Evolutionary conservation across 345 rosid species (phyloP).

Genomic region (Gossypium bickii): DNA sequence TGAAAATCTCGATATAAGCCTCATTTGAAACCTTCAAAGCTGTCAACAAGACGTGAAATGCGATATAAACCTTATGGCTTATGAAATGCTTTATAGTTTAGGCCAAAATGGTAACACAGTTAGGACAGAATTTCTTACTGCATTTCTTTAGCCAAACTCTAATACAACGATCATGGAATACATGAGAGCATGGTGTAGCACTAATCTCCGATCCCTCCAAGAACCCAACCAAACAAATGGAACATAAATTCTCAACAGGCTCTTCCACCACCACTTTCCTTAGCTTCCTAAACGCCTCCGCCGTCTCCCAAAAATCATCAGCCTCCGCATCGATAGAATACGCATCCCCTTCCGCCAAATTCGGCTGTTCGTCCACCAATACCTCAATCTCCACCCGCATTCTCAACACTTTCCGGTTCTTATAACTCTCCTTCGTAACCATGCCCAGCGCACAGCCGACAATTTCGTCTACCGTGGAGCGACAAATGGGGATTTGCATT

Average conservation of each 20-base stretch:
- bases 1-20: no score
- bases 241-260: neutral
- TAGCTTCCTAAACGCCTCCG: conserved; percentile 1
- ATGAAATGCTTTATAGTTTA: neutral
- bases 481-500: neutral
- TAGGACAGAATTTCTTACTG: neutral
- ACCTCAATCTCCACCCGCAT: conserved; percentile 7
- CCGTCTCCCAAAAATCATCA: conserved; percentile 11
- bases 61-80: no score
- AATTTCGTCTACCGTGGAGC: neutral
- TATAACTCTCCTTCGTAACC: neutral
- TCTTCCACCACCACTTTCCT: conserved; percentile 2
- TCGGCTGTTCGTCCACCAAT: neutral
- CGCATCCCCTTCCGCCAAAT: neutral
- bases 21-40: no score
- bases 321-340: neutral
- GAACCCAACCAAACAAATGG: conserved; percentile 1
- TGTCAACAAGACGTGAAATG: no score
- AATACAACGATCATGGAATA: conserved; percentile 14
- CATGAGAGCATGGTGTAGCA: neutral
- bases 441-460: neutral
- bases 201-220: neutral
- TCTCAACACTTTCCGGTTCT: neutral
- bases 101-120: conserved; percentile 5
- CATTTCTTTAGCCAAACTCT: conserved; percentile 14